phyloP scores from a whole-genome alignment of 495 filamentous ascomycete genomes.

The Xylaria cubensis region DNA sequence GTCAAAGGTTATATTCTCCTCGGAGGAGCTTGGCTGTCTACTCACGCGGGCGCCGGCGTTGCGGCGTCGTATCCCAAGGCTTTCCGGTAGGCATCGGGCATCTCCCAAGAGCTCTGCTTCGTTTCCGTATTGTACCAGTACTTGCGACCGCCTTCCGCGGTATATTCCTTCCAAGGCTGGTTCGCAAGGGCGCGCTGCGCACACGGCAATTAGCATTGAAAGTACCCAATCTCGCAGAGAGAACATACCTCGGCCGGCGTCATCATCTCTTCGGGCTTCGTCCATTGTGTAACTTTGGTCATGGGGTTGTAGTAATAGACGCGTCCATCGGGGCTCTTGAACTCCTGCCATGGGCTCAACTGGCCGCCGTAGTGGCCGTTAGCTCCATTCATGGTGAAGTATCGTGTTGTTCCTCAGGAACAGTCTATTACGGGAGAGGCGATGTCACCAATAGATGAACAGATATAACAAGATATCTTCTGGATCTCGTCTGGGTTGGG shows the following conservation, averaged over 20 bases:
- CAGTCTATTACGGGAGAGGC: neutral
- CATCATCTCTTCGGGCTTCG: constrained; percentile 90
- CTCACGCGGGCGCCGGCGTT: constrained; percentile 69
- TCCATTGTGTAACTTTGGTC: constrained; percentile 92
- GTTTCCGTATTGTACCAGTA: constrained; percentile 95
- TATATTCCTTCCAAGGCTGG: constrained; percentile 94
- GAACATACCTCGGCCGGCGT: constrained; percentile 77
- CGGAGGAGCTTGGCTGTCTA: constrained; percentile 22
- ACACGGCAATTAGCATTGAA: constrained; percentile 25
- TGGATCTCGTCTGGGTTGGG: constrained; percentile 1
- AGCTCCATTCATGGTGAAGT: constrained; percentile 65
- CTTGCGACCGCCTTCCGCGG: constrained; percentile 80
- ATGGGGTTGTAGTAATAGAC: constrained; percentile 92
- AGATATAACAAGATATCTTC: neutral
- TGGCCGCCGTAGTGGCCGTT: constrained; percentile 60
- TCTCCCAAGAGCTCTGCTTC: constrained; percentile 93
- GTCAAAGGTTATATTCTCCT: constrained; percentile 16
- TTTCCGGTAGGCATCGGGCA: constrained; percentile 84
- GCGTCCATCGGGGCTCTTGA: constrained; percentile 80
- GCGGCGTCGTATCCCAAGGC: constrained; percentile 60
- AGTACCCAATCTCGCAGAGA: constrained; percentile 18
- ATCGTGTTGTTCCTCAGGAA: neutral
- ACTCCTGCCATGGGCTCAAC: constrained; percentile 78
- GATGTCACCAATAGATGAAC: neutral
- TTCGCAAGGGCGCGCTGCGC: constrained; percentile 76